Base-by-base conservation (phyloP, 805 yeast species). In the Zygosaccharomyces bailii region DNA sequence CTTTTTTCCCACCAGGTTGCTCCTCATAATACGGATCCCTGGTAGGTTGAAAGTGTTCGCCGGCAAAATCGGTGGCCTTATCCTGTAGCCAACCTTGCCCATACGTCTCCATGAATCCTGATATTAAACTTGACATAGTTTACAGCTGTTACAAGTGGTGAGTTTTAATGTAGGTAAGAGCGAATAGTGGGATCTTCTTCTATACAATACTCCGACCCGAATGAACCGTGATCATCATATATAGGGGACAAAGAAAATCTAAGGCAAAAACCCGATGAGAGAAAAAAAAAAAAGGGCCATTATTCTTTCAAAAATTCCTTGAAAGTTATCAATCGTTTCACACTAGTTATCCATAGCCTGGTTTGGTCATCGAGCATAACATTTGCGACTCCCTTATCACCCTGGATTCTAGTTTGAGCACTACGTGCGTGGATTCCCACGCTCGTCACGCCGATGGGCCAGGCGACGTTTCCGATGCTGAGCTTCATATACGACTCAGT, bases 381-480 rank as follows among this genome's bases (percentile, higher is more conserved):
- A 59, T 84, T 85, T 10, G 93, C 82, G 21, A 70, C 48, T 25
- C 50, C 42, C 32, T 51, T 46, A 14, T 80, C 79, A 23, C 54
- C 53, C 4, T 78, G 72, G 25, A 83, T 75, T 51, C 75, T 77
- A 45, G 73, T 71, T 42, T 77, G 80, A 1, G 84, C 80, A 44
- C 81, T 76, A 48, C 95, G 68, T 8, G 80, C 82, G 60, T 87
- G 96, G 46, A 88, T 86, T 39, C 93, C 88, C 11, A 88, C 84
- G 45, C 78, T 78, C 5, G 79, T 70, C 10, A 88, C 85, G 20
- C 96, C 96, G 51, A 87, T 84, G 2, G 96, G 96, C 95, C 95
- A 88, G 4, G 93, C 90, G 2, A 84, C 87, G 53, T 86, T 86
- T 1, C 96, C 96, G 13, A 88, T 82, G 57, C 91, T 82, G 45